Conservation (phyloP, 257 asterid genomes). For the Echium plantagineum region DNA sequence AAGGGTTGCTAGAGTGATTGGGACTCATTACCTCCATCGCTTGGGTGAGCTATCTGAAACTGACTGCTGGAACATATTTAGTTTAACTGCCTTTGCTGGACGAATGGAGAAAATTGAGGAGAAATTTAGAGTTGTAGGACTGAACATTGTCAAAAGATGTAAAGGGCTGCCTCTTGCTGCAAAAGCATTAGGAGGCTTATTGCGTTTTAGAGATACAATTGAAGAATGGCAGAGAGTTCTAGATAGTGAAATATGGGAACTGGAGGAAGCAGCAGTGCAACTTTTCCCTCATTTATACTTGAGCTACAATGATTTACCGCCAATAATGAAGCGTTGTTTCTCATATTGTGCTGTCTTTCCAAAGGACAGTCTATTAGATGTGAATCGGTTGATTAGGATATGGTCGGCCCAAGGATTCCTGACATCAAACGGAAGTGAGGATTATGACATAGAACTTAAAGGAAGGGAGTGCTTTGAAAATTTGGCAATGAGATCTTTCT, state of each 20-base stretch:
- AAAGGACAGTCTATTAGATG: conserved; percentile 10
- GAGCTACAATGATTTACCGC: too few species aligned
- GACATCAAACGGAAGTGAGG: too few species aligned
- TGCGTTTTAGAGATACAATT: conserved; percentile 15
- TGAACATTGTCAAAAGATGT: conserved; percentile 18
- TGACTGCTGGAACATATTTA: conserved; percentile 19
- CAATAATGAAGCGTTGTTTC: conserved; percentile 3
- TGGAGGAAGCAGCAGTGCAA: too few species aligned
- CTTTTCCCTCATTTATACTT: too few species aligned
- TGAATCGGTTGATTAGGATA: conserved; percentile 4
- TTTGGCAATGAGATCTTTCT: too few species aligned
- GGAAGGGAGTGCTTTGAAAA: too few species aligned
- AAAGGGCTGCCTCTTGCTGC: conserved; percentile 22
- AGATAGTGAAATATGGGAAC: conserved; percentile 19
- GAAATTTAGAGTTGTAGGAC: conserved; percentile 15
- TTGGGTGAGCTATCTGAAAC: conserved; percentile 10
- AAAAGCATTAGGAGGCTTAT: conserved; percentile 18
- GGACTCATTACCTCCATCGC: conserved; percentile 13
- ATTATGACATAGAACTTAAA: too few species aligned
- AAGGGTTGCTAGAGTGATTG: conserved; percentile 16
- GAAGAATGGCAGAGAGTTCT: conserved; percentile 18
- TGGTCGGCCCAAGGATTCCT: conserved; percentile 28
- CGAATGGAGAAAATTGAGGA: neutral
- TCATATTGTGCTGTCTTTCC: conserved; percentile 22
- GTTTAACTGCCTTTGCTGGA: conserved; percentile 12